These are phyloP conservation scores for Candida chauliodis DNA, from an alignment of 805 yeast genomes.

Conservation along the genomic window DNA sequence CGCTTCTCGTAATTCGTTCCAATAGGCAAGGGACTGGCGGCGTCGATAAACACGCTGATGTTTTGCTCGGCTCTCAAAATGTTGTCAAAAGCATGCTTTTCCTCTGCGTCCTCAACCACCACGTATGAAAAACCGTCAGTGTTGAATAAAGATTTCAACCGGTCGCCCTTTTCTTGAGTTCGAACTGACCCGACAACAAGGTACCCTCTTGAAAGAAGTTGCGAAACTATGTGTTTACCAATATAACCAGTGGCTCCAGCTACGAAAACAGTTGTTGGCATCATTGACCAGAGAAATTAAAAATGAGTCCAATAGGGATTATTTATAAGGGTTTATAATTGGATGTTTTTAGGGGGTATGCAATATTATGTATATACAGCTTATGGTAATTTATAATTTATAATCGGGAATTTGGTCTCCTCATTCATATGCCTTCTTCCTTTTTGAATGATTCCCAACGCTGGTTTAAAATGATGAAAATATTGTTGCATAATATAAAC, in stretches of 20 bases:
- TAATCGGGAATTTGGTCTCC: background rate
- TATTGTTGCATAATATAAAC: slow-evolving; percentile 81
- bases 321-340: background rate
- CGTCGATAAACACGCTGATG: slow-evolving; percentile 22
- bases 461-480: slow-evolving; percentile 75
- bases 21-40: slow-evolving; percentile 36
- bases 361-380: slow-evolving; percentile 1
- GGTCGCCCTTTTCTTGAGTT: slow-evolving; percentile 39
- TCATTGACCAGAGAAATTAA: background rate
- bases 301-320: background rate
- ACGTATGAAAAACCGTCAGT: slow-evolving; percentile 16
- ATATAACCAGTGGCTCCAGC: slow-evolving; percentile 55
- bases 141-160: slow-evolving; percentile 26
- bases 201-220: slow-evolving; percentile 37
- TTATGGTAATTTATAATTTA: no score
- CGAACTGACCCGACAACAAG: slow-evolving; percentile 48
- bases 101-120: slow-evolving; percentile 20
- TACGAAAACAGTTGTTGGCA: slow-evolving; percentile 31
- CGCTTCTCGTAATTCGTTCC: slow-evolving; percentile 34
- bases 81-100: slow-evolving; percentile 24
- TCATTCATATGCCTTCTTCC: slow-evolving; percentile 42
- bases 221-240: slow-evolving; percentile 46
- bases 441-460: slow-evolving; percentile 86
- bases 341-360: slow-evolving; percentile 3
- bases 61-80: slow-evolving; percentile 22